Conservation (phyloP, 2,329 filamentous ascomycete genomes). For the Myotisia sp. region DNA sequence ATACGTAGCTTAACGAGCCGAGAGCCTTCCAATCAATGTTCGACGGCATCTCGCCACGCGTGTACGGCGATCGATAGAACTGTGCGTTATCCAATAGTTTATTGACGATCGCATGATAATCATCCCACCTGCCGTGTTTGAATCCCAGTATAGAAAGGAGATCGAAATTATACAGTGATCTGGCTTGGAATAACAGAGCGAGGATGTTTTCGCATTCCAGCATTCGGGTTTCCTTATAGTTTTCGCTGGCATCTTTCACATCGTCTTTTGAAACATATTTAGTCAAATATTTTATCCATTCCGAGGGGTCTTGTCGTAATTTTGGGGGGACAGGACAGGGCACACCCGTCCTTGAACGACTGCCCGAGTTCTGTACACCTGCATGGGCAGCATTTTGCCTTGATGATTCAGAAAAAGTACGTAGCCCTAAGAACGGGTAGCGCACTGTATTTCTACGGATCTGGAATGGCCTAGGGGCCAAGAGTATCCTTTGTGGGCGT, state of each 20-base stretch:
- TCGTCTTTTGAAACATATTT: conserved; percentile 19
- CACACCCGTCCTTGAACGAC: conserved; percentile 4
- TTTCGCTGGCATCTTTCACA: no score
- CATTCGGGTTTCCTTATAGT: no score
- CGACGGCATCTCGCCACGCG: conserved; percentile 15
- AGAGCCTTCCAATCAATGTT: conserved; percentile 18
- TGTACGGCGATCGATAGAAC: conserved; percentile 12
- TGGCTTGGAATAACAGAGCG: conserved; percentile 20
- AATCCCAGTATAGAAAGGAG: conserved; percentile 29
- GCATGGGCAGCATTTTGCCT: neutral
- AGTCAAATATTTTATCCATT: conserved; percentile 25
- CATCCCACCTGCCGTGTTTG: conserved; percentile 26
- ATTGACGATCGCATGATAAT: conserved; percentile 26
- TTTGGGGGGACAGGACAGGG: conserved; percentile 13
- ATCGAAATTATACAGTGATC: conserved; percentile 19
- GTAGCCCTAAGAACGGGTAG: neutral
- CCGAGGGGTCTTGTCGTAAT: conserved; percentile 16
- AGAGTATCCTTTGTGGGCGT: conserved; percentile 15
- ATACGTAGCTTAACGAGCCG: conserved; percentile 20
- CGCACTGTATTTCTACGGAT: neutral
- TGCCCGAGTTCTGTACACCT: conserved; percentile 6
- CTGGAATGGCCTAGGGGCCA: conserved; percentile 6
- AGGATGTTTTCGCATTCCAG: conserved; percentile 19
- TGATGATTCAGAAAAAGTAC: neutral
- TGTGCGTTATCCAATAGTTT: conserved; percentile 27